These are phyloP conservation scores for Fusarium chlamydosporum DNA, from an alignment of 2,329 filamentous ascomycete genomes.

Conservation along the genomic window DNA sequence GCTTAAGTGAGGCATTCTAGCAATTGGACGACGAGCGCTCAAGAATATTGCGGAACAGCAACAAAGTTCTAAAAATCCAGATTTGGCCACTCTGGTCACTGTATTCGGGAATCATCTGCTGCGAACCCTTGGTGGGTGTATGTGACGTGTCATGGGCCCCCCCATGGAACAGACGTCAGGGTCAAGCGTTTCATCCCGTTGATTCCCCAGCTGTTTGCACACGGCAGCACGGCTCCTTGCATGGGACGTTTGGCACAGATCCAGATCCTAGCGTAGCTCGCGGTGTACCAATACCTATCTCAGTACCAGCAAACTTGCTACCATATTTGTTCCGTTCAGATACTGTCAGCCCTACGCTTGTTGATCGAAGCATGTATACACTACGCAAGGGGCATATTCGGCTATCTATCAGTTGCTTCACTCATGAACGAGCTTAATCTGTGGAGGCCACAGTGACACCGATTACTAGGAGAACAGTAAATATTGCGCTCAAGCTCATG, in stretches of 20 bases:
- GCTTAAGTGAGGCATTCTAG: slow-evolving; percentile 17
- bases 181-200: slow-evolving; percentile 50
- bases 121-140: slow-evolving; percentile 44
- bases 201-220: slow-evolving; percentile 45
- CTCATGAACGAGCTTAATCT: slow-evolving; percentile 17
- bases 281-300: slow-evolving; percentile 15
- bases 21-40: slow-evolving; percentile 9
- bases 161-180: slow-evolving; percentile 43
- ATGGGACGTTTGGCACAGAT: slow-evolving; percentile 34
- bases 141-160: slow-evolving; percentile 50
- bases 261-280: slow-evolving; percentile 41
- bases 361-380: slow-evolving; percentile 24
- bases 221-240: slow-evolving; percentile 45
- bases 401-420: not conserved
- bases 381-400: not conserved
- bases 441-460: not conserved
- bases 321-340: slow-evolving; percentile 25
- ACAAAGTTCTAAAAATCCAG: slow-evolving; percentile 8
- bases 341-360: slow-evolving; percentile 34
- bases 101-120: slow-evolving; percentile 36
- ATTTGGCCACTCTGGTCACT: slow-evolving; percentile 12
- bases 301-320: slow-evolving; percentile 17
- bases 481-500: slow-evolving; percentile 7
- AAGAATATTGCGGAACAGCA: not conserved
- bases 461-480: not conserved